phyloP scores from a whole-genome alignment of 805 yeast genomes.

The Aciculoconidium aculeatum region DNA sequence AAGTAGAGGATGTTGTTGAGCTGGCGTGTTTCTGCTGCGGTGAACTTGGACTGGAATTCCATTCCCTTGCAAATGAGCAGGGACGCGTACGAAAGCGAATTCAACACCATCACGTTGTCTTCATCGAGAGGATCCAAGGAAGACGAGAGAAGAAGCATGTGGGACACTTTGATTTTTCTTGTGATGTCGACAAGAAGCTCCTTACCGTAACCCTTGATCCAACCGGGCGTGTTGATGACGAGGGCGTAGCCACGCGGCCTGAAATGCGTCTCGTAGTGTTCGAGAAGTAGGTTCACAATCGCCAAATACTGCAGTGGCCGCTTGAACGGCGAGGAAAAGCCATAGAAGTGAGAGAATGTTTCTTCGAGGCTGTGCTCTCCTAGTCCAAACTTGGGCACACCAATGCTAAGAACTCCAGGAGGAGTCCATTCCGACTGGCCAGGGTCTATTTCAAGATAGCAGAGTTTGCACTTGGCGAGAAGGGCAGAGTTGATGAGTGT shows the following conservation, averaged over 20 bases:
- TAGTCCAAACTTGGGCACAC: no score
- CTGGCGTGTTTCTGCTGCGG: constrained; percentile 48
- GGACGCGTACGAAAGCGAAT: constrained; percentile 21
- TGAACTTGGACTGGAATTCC: constrained; percentile 26
- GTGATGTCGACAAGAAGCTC: constrained; percentile 52
- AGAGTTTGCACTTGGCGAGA: constrained; percentile 24
- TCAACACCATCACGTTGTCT: constrained; percentile 24
- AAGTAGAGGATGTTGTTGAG: constrained; percentile 49
- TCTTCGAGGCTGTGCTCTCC: no score
- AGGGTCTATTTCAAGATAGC: constrained; percentile 75
- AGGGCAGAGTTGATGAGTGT: constrained; percentile 46
- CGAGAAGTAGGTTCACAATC: constrained; percentile 37
- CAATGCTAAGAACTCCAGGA: constrained; percentile 55
- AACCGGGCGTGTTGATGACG: constrained; percentile 79
- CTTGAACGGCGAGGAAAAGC: constrained; percentile 63
- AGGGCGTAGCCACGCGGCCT: constrained; percentile 31
- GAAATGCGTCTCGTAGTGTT: constrained; percentile 16
- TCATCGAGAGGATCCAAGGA: constrained; percentile 14
- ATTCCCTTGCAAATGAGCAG: constrained; percentile 29
- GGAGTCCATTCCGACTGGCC: constrained; percentile 78
- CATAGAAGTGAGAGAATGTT: constrained; percentile 43
- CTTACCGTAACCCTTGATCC: constrained; percentile 85
- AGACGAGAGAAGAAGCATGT: constrained; percentile 44
- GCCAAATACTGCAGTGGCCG: constrained; percentile 52
- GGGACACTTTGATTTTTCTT: constrained; percentile 43